Base-by-base conservation (phyloP, 208 protist genomes). In the Acanthamoeba healyi region DNA sequence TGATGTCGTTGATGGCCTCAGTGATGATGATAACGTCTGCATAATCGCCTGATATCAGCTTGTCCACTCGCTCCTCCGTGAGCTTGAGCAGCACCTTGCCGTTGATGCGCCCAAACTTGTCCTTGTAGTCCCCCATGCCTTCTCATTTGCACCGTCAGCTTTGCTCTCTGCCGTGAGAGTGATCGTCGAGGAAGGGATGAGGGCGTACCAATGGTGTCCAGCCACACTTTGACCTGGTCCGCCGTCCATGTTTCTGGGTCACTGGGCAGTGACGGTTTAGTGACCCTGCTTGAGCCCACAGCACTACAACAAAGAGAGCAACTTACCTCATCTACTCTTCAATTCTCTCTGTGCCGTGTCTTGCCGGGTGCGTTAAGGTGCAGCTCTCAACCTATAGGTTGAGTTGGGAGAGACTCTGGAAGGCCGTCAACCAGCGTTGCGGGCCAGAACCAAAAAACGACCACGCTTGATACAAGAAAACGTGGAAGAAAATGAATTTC, bases 21-120 rank as follows among this genome's bases (percentile, higher is more conserved):
- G 46, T 19, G n/a, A 87, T 51, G 22, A 87, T 22, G 77, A 87
- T 22, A 2, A 87, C 38, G 49, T 87, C 77, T 17, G 77, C 34
- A 29, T 56, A 87, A 38, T 87, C 38, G 40, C 38, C 77, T 3
- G 3, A 12, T 4, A 54, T 49, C n/a, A 87, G 42, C 49, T 61
- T 87, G 2, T 87, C 77, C 7, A 87, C 19, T 6, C 77, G 77
- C 77, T 87, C 77, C 19, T 87, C 77, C 22, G 77, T 87, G 46
- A 87, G 49, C 10, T 38, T 7, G 4, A 87, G 77, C 24, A 87
- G 38, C 6, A 87, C 42, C 49, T 54, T 87, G 34, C 77, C 77
- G 77, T 87, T 87, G 77, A 87, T 87, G 19, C 38, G 6, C 12
- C 77, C 77, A 54, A 87, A 87, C 77, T 87, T 87, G 77, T 4